Evolutionary conservation across 163 green algal genomes (phyloP).

Genomic region (Chlorella variabilis): DNA sequence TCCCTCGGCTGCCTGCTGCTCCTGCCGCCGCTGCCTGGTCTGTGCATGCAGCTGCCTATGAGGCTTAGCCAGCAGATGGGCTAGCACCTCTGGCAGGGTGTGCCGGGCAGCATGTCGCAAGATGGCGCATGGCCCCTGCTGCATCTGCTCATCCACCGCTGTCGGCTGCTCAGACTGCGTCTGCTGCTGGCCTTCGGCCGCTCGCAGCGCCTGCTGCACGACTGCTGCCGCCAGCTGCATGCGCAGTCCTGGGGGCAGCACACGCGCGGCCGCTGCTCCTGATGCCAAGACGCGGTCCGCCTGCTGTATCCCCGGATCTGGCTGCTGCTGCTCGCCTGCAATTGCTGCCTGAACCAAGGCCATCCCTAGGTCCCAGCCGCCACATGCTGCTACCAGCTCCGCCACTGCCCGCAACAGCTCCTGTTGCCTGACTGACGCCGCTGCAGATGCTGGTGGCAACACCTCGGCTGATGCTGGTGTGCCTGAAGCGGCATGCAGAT

Average conservation of each 20-base stretch:
- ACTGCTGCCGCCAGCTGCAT: slow-evolving; percentile 12
- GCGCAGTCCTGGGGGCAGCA: not conserved
- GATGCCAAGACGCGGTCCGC: too few relatives aligned
- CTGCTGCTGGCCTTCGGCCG: not conserved
- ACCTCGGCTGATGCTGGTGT: not conserved
- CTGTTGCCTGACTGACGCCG: not conserved
- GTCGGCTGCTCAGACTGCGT: not conserved
- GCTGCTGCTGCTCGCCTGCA: not conserved
- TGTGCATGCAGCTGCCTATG: not conserved
- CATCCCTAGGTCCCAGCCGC: not conserved
- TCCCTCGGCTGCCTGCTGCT: not conserved
- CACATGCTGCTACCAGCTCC: not conserved
- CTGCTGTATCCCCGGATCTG: not conserved
- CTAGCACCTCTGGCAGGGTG: not conserved
- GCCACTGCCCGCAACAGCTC: not conserved
- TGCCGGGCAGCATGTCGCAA: not conserved
- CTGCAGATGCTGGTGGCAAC: not conserved
- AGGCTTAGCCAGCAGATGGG: not conserved
- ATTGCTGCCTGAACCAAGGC: not conserved
- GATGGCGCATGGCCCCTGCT: not conserved
- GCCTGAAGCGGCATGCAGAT: too few relatives aligned
- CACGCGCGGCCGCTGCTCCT: not conserved
- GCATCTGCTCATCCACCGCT: not conserved
- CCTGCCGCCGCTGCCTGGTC: not conserved
- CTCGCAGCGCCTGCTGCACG: not conserved